These are phyloP conservation scores for Fistulinella prunicolor DNA, from an alignment of 768 basidiomycete genomes.

Conservation along the genomic window DNA sequence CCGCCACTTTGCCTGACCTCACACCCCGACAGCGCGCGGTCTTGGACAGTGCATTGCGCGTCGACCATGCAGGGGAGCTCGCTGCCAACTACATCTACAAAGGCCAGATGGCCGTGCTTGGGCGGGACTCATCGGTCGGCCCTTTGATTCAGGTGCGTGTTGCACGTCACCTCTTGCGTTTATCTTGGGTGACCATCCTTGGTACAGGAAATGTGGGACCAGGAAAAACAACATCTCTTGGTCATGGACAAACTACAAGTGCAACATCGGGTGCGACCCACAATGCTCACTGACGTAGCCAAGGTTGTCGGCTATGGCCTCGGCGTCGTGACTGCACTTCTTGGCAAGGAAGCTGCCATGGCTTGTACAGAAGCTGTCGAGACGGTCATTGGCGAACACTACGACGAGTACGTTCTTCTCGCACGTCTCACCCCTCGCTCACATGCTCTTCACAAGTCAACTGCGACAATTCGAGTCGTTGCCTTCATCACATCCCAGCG, in stretches of 20 bases:
- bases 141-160: constrained; percentile 70
- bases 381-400: constrained; percentile 97
- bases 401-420: constrained; percentile 79
- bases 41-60: constrained; percentile 71
- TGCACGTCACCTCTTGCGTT: background rate
- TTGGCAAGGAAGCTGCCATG: constrained; percentile 95
- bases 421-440: background rate
- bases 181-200: constrained; percentile 2
- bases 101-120: constrained; percentile 78
- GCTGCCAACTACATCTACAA: constrained; percentile 96
- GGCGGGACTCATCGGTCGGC: constrained; percentile 51
- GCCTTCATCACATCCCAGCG: constrained; percentile 69
- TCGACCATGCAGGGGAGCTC: constrained; percentile 94
- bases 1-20: constrained; percentile 56
- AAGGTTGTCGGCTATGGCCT: constrained; percentile 85
- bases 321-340: constrained; percentile 78
- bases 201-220: constrained; percentile 93
- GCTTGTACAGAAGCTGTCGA: constrained; percentile 98
- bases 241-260: constrained; percentile 83
- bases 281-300: constrained; percentile 78
- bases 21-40: constrained; percentile 44
- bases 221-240: constrained; percentile 86
- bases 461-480: constrained; percentile 67
- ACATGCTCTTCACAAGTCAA: constrained; percentile 53
- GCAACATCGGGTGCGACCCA: constrained; percentile 85